Evolutionary conservation across 768 basidiomycete genomes (phyloP).

Genomic region (Phylloporus scabripes): DNA sequence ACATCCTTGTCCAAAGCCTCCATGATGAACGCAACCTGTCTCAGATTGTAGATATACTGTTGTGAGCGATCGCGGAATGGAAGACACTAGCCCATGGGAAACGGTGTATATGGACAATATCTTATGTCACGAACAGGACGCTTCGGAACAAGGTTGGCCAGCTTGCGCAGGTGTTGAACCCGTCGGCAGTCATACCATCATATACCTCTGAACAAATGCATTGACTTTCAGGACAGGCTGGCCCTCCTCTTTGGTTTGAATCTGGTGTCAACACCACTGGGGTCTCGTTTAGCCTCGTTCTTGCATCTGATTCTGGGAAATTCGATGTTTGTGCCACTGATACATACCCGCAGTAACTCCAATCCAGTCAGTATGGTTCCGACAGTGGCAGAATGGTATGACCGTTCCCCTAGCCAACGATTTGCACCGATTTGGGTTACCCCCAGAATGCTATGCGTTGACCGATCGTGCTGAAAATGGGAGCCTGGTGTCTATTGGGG

Average conservation of each 20-base stretch:
- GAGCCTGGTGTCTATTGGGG: constrained; percentile 58
- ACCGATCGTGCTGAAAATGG: constrained; percentile 60
- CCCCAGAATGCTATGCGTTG: constrained; percentile 71
- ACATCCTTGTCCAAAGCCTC: constrained; percentile 37
- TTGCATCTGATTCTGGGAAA: constrained; percentile 43
- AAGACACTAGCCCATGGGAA: constrained; percentile 71
- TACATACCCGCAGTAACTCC: not conserved
- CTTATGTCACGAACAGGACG: constrained; percentile 10
- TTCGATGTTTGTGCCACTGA: constrained; percentile 50
- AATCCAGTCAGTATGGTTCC: not conserved
- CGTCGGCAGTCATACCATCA: constrained; percentile 9
- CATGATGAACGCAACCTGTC: constrained; percentile 67
- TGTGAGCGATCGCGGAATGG: constrained; percentile 90
- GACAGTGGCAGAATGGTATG: constrained; percentile 72
- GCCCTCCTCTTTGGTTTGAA: constrained; percentile 74
- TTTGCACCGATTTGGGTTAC: constrained; percentile 83
- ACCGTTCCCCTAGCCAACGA: constrained; percentile 62
- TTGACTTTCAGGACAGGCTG: constrained; percentile 52
- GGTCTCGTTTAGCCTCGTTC: constrained; percentile 47
- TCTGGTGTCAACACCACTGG: constrained; percentile 46
- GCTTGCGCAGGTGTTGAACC: constrained; percentile 7
- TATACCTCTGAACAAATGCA: not conserved
- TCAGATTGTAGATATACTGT: constrained; percentile 77
- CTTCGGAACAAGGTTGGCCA: constrained; percentile 9
- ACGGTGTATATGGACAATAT: constrained; percentile 67